Conservation (phyloP, 352 stramenopile species). For the Pythium dissotocum region DNA sequence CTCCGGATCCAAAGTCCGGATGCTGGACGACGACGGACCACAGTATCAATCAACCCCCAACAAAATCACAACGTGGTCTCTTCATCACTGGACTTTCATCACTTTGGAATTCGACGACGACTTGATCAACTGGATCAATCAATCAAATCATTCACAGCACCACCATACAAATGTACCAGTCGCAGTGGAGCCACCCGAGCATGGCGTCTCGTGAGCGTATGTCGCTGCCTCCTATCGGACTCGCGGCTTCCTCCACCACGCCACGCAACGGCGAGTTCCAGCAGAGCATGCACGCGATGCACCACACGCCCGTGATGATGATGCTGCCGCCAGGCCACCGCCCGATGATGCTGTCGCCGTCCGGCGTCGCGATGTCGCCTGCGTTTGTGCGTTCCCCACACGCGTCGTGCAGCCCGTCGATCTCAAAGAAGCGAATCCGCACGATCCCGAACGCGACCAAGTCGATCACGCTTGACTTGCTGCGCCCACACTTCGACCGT, state of each 20-base stretch:
- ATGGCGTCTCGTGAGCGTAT: constrained; percentile 46
- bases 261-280: constrained; percentile 12
- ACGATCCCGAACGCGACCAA: constrained; percentile 77
- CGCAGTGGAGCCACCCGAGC: constrained; percentile 24
- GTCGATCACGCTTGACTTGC: constrained; percentile 71
- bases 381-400: constrained; percentile 17
- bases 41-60: neutral
- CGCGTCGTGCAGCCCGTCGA: constrained; percentile 26
- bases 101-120: constrained; percentile 12
- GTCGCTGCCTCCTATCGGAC: constrained; percentile 52
- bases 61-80: neutral
- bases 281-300: constrained; percentile 4
- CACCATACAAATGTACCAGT: constrained; percentile 21
- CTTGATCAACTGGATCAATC: neutral
- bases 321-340: constrained; percentile 24
- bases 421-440: constrained; percentile 70
- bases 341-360: constrained; percentile 31
- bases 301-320: constrained; percentile 30
- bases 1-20: neutral
- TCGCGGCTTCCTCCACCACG: constrained; percentile 12
- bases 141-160: neutral
- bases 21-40: neutral
- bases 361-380: constrained; percentile 19
- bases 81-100: neutral
- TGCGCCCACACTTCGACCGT: constrained; percentile 77